A percentile compares a stretch with the other conserved stretches of the same genome.
Evolutionary conservation across 441 rosid genomes (phyloP).

Genomic region (Croton setiger): DNA sequence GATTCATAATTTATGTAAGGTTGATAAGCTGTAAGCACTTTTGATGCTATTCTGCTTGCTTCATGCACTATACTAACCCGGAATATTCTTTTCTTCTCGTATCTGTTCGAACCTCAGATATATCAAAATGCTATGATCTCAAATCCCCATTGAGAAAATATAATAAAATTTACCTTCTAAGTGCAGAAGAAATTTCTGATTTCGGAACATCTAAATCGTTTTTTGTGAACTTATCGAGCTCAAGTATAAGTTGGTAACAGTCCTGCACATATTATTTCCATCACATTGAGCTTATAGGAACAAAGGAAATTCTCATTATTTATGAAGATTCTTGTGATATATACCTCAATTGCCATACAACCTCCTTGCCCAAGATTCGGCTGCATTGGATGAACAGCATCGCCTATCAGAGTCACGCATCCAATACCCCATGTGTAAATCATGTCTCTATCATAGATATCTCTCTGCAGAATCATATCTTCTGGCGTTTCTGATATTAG

Average conservation of each 20-base stretch:
- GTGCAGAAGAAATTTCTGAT: slow-evolving; percentile 17
- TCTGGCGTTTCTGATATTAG: slow-evolving; percentile 28
- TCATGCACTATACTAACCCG: slow-evolving; percentile 22
- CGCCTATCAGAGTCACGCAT: slow-evolving; percentile 31
- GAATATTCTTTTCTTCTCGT: slow-evolving; percentile 26
- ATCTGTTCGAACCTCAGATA: slow-evolving; percentile 11
- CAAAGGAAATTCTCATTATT: not conserved
- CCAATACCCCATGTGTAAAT: slow-evolving; percentile 28
- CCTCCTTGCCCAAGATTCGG: slow-evolving; percentile 35
- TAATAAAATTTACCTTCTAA: slow-evolving; percentile 26
- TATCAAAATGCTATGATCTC: not conserved
- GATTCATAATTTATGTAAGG: slow-evolving; percentile 23
- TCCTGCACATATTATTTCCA: slow-evolving; percentile 22
- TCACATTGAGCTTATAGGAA: not conserved
- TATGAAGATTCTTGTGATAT: not conserved
- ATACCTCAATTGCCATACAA: slow-evolving; percentile 35
- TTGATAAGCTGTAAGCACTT: slow-evolving; percentile 23
- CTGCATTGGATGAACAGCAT: slow-evolving; percentile 34
- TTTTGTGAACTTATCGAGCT: slow-evolving; percentile 23
- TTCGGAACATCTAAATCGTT: slow-evolving; percentile 7
- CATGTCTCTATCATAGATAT: slow-evolving; percentile 29
- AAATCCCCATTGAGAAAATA: not conserved
- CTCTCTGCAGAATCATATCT: slow-evolving; percentile 22
- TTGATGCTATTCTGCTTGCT: slow-evolving; percentile 28
- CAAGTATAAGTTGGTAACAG: slow-evolving; percentile 27